These are phyloP conservation scores for Collybia sordida DNA, from an alignment of 768 basidiomycete genomes.

Conservation along the genomic window DNA sequence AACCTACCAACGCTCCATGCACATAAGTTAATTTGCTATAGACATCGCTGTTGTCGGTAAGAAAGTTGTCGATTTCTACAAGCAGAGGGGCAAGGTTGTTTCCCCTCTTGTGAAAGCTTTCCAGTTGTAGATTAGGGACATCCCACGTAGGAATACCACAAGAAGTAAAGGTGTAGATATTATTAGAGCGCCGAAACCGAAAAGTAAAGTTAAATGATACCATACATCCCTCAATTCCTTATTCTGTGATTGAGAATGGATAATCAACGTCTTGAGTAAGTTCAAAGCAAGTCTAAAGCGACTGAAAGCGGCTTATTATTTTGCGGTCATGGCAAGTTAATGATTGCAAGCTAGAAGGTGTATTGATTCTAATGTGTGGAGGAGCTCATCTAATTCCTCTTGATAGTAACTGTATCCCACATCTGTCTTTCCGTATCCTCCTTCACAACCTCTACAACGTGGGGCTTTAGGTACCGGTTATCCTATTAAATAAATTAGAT, in stretches of 20 bases:
- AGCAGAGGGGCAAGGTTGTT: slow-evolving; percentile 64
- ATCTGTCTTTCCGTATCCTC: slow-evolving; percentile 76
- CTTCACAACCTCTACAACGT: slow-evolving; percentile 66
- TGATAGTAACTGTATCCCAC: slow-evolving; percentile 80
- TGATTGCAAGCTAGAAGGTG: background rate
- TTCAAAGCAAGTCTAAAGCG: background rate
- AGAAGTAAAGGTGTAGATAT: too few species aligned
- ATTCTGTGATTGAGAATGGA: too few species aligned
- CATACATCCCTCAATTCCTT: too few species aligned
- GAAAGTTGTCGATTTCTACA: slow-evolving; percentile 88
- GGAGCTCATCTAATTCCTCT: slow-evolving; percentile 54
- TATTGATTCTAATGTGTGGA: background rate
- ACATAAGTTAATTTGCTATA: slow-evolving; percentile 19
- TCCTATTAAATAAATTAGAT: slow-evolving; percentile 54
- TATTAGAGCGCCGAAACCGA: background rate
- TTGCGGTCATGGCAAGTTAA: slow-evolving; percentile 1
- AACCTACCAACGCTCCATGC: slow-evolving; percentile 1
- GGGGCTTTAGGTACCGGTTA: slow-evolving; percentile 81
- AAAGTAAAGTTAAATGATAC: background rate
- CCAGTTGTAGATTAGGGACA: slow-evolving; percentile 23
- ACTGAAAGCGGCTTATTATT: background rate
- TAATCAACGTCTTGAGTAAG: too few species aligned
- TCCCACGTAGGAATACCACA: too few species aligned
- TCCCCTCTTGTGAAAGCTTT: slow-evolving; percentile 81
- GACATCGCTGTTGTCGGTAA: slow-evolving; percentile 81